Evolutionary conservation across 192 early-diverging fungal species (phyloP), one percentile per base, ranked within the genome.

Genomic region (Mortierella hygrophila): DNA sequence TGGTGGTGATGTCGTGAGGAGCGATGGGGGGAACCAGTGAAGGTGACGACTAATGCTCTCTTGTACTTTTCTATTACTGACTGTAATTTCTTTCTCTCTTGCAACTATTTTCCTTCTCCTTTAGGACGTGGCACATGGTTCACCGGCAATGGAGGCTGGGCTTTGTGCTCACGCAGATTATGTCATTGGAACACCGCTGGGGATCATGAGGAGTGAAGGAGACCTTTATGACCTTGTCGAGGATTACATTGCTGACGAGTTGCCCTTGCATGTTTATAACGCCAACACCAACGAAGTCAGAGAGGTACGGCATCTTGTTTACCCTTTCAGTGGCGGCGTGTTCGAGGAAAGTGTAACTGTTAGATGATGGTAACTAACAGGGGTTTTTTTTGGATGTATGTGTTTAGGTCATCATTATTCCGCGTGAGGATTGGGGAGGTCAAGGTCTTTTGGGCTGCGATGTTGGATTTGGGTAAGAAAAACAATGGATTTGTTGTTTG

Each of bases 201-300:
- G 86, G 16, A 88, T 90, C 38, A 83, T 95, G 70, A 70, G 87
- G 32, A 87, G 84, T 32, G 91, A 95, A 81, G 82, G 90, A 72
- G 94, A 95, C 77, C 91, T 96, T 68, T 93, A 92, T 70, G 80
- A 90, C 7, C 74, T 96, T n/a, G 88, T 96, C 16, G 92, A 94
- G 68, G 82, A 88, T 37, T 73, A 91, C 79, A 55, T 94, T 29
- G 93, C 89, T 18, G 88, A 90, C 29, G 90, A 91, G 11, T 68
- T 96, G 35, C 90, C 85, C 38, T 82, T 96, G 8, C 94, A 92
- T 78, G 92, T 96, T 5, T 96, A 95, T 83, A 95, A 95, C 85
- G 74, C 90, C 3, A 89, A 93, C 32, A 82, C 80, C 73, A 91
- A 95, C 70, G 87, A 88, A 35, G 91, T 93, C 68, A 87, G 95